Base-by-base conservation (phyloP, 2,329 filamentous ascomycete genomes). In the Plenodomus tracheiphilus region DNA sequence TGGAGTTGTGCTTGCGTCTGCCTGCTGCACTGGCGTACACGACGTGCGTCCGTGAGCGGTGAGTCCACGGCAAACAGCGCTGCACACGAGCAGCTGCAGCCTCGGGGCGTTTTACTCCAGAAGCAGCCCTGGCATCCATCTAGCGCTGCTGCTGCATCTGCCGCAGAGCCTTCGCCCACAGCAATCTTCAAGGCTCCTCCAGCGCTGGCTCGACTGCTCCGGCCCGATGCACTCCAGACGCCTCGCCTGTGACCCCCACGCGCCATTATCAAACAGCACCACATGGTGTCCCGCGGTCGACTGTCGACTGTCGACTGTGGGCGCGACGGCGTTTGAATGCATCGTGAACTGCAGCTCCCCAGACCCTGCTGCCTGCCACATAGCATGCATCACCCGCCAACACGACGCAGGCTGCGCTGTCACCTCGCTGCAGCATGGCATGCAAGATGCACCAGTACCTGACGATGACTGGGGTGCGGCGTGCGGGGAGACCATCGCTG, bases 211-310 rank as follows among this genome's bases (percentile, higher is more conserved):
- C 49, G 42, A 51, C 49, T 46, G 38, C 22, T 20, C 49, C 58
- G 53, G 53, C 43, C 56, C 49, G 52, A 57, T 45, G 46, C 21
- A 21, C 30, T 50, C 30, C 20, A 43, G 25, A 42, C 21, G 45
- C 44, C 41, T 54, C 51, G 48, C 40, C 54, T 41, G 47, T 53
- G 51, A 68, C 68, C 67, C 67, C 67, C 68, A 71, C 68, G 67
- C 68, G 66, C 54, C 57, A 71, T 71, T 71, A 71, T 64, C 55
- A 57, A 67, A 66, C 56, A 45, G 47, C 49, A 55, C 53, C 47
- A 28, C 45, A 34, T 17, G 2, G 42, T 37, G 13, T 43, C 22
- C 39, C 53, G 54, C 22, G n/a, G n/a, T n/a, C n/a, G n/a, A n/a
- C n/a, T n/a, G n/a, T n/a, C n/a, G n/a, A n/a, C n/a, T n/a, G n/a